A percentile compares a stretch with the other conserved stretches of the same genome.
Conservation (phyloP, 768 basidiomycete species). For the Solioccasus polychromus region DNA sequence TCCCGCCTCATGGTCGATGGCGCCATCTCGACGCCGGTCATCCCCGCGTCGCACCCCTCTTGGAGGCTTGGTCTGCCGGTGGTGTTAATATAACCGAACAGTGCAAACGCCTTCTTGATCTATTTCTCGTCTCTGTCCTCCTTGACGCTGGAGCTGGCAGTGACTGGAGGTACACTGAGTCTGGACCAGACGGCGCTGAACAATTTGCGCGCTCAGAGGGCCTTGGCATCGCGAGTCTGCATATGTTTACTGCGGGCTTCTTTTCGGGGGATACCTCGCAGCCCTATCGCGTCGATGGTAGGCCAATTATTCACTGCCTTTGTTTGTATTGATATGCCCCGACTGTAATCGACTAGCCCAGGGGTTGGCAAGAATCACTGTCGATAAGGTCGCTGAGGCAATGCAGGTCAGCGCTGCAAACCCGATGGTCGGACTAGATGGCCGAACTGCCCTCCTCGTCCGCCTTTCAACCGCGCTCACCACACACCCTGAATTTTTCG, state of each 20-base stretch:
- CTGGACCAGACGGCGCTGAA: slow-evolving; percentile 46
- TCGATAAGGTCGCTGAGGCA: slow-evolving; percentile 54
- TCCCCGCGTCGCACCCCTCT: slow-evolving; percentile 59
- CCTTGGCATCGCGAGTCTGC: slow-evolving; percentile 82
- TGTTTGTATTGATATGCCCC: too few relatives aligned
- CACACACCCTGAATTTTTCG: slow-evolving; percentile 67
- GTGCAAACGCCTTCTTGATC: slow-evolving; percentile 76
- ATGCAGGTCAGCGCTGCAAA: slow-evolving; percentile 81
- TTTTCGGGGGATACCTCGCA: slow-evolving; percentile 65
- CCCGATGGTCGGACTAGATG: slow-evolving; percentile 88
- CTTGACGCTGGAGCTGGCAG: slow-evolving; percentile 94
- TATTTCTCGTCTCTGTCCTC: slow-evolving; percentile 87
- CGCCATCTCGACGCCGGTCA: slow-evolving; percentile 75
- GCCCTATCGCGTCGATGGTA: slow-evolving; percentile 79
- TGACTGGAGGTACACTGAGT: slow-evolving; percentile 73
- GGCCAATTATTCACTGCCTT: too few relatives aligned
- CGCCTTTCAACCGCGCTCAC: slow-evolving; percentile 72
- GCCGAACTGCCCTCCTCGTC: slow-evolving; percentile 73
- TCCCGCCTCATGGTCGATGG: slow-evolving; percentile 88
- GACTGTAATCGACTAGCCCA: too few relatives aligned
- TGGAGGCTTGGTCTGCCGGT: slow-evolving; percentile 51
- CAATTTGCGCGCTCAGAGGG: slow-evolving; percentile 73
- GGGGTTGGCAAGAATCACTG: slow-evolving; percentile 64
- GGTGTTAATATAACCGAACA: slow-evolving; percentile 51
- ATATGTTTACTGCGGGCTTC: slow-evolving; percentile 83